Evolutionary conservation across 176 grass and related monocot genomes (phyloP).

Genomic region (Zizania latifolia): DNA sequence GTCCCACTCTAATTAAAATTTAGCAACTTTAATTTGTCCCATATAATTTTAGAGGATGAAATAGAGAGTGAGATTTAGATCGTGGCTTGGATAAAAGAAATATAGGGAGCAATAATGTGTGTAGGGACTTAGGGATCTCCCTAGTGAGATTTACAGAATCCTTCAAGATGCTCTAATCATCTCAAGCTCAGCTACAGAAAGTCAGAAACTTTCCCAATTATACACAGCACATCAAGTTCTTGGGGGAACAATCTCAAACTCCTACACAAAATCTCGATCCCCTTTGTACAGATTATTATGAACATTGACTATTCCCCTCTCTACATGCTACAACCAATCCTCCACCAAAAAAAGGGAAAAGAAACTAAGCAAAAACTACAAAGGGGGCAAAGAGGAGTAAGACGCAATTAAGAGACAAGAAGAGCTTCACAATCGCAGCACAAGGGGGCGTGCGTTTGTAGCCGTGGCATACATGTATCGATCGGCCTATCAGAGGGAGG

Average conservation of each 20-base stretch:
- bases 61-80: no score
- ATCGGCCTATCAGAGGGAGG: not conserved
- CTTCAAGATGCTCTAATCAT: no score
- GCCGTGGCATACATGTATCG: not conserved
- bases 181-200: not conserved
- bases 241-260: not conserved
- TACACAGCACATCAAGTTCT: not conserved
- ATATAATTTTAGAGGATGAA: no score
- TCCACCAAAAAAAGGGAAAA: not conserved
- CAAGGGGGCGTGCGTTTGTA: not conserved
- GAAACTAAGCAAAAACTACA: not conserved
- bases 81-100: no score
- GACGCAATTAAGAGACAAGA: not conserved
- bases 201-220: not conserved
- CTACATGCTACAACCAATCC: constrained; percentile 11
- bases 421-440: not conserved
- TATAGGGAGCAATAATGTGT: no score
- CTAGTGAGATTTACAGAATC: no score
- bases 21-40: no score
- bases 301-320: not conserved
- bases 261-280: not conserved
- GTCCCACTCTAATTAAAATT: no score
- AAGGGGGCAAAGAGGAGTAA: not conserved
- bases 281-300: constrained; percentile 20
- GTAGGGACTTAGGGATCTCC: no score